phyloP scores from a whole-genome alignment of 768 basidiomycete species.

The Chiua virens region DNA sequence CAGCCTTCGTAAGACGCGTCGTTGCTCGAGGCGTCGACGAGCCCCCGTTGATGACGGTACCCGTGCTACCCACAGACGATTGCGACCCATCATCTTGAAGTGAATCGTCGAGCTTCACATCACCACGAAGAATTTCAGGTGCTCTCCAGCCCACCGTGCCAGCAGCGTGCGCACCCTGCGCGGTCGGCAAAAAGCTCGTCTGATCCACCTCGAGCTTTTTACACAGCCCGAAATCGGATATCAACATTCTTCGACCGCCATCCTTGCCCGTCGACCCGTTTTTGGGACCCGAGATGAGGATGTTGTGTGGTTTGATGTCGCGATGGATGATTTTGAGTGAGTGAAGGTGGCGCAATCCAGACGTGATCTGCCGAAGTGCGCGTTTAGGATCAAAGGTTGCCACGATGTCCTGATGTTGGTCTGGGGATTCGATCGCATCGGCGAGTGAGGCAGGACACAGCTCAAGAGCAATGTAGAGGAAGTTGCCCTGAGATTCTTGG shows the following conservation, averaged over 20 bases:
- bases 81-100: slow-evolving; percentile 62
- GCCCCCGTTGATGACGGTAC: slow-evolving; percentile 40
- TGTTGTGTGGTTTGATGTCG: slow-evolving; percentile 98
- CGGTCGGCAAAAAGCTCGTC: slow-evolving; percentile 93
- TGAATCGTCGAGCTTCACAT: slow-evolving; percentile 87
- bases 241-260: slow-evolving; percentile 74
- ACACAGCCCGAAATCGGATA: slow-evolving; percentile 96
- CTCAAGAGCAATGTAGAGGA: slow-evolving; percentile 97
- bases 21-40: slow-evolving; percentile 29
- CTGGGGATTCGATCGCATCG: slow-evolving; percentile 80
- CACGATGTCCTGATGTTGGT: slow-evolving; percentile 75
- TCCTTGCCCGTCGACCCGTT: slow-evolving; percentile 42
- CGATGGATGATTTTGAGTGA: slow-evolving; percentile 95
- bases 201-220: slow-evolving; percentile 95
- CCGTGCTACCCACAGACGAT: slow-evolving; percentile 64
- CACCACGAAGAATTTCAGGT: slow-evolving; percentile 91
- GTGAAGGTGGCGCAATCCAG: slow-evolving; percentile 88
- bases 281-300: slow-evolving; percentile 77
- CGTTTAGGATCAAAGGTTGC: slow-evolving; percentile 82
- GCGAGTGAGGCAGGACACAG: slow-evolving; percentile 89
- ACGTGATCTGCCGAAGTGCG: slow-evolving; percentile 82
- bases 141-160: slow-evolving; percentile 98
- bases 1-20: slow-evolving; percentile 85
- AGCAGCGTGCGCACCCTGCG: slow-evolving; percentile 83
- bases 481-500: slow-evolving; percentile 90